Conservation (phyloP, 2,329 filamentous ascomycete species). For the Apiospora rasikravindrae region DNA sequence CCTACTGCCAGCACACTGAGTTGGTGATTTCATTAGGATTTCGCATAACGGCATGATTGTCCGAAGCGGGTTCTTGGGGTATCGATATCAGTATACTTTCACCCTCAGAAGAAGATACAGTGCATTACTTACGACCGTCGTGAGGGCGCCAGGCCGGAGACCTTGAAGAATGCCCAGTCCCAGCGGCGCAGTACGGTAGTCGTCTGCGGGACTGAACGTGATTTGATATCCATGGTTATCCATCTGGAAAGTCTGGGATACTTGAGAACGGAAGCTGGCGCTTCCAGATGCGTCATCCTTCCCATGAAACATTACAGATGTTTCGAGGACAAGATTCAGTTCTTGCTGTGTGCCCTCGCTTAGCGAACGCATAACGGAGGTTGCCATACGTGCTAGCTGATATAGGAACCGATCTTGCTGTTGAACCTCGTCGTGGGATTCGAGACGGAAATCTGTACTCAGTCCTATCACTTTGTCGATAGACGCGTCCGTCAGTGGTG, state of each 20-base stretch:
- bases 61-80: neutral
- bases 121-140: constrained; percentile 29
- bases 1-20: constrained; percentile 28
- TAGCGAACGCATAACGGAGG: constrained; percentile 33
- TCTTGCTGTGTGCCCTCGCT: constrained; percentile 33
- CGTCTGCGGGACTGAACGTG: constrained; percentile 29
- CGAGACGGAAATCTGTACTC: constrained; percentile 25
- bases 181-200: constrained; percentile 36
- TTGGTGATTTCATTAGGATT: constrained; percentile 15
- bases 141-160: constrained; percentile 33
- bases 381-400: constrained; percentile 35
- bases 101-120: neutral
- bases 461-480: constrained; percentile 24
- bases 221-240: neutral
- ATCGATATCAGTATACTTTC: neutral
- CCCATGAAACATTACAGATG: constrained; percentile 32
- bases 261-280: neutral
- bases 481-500: neutral
- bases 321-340: constrained; percentile 31
- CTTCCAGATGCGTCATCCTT: constrained; percentile 18
- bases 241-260: neutral
- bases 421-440: constrained; percentile 10
- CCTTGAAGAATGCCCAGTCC: constrained; percentile 38
- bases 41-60: constrained; percentile 22
- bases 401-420: constrained; percentile 35